Percentiles rank a stretch among this genome's conserved stretches.
phyloP scores from a whole-genome alignment of 2,329 filamentous ascomycete genomes.

The Neonectria coccinea region DNA sequence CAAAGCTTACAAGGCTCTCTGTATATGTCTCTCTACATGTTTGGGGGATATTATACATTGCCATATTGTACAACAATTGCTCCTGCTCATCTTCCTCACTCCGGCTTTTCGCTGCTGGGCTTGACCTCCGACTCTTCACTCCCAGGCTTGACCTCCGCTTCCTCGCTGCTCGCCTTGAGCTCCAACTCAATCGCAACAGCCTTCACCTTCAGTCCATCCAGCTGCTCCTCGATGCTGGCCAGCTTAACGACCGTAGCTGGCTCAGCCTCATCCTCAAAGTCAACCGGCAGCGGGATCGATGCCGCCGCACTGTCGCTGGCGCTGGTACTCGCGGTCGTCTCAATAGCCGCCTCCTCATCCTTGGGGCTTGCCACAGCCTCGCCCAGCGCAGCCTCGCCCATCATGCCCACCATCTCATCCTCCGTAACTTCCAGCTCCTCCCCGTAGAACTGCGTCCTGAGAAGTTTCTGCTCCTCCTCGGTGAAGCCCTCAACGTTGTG shows the following conservation, averaged over 20 bases:
- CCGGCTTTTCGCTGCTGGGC: conserved; percentile 33
- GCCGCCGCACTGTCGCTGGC: not conserved
- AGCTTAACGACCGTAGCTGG: conserved; percentile 1
- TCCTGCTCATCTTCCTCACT: conserved; percentile 31
- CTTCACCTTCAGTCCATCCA: conserved; percentile 17
- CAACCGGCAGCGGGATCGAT: not conserved
- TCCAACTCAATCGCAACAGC: conserved; percentile 25
- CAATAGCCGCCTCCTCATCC: conserved; percentile 18
- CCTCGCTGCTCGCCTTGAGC: not conserved
- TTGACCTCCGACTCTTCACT: conserved; percentile 38
- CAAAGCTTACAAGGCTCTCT: conserved; percentile 32
- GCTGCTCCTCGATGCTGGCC: conserved; percentile 24
- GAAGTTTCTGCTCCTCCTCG: conserved; percentile 53
- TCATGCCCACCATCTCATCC: conserved; percentile 52
- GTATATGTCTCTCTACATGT: conserved; percentile 31
- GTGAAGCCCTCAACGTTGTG: conserved; percentile 52
- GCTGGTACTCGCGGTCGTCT: conserved; percentile 15
- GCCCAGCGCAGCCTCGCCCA: conserved; percentile 43
- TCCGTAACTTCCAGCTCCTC: conserved; percentile 49
- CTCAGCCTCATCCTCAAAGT: not conserved
- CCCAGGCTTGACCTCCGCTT: conserved; percentile 16
- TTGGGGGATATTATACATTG: conserved; percentile 42
- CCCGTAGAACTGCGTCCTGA: conserved; percentile 44
- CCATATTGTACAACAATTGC: conserved; percentile 33
- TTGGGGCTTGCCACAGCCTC: conserved; percentile 18